These are phyloP conservation scores for Phytophthora aleatoria DNA, from an alignment of 352 stramenopile species.

Conservation along the genomic window DNA sequence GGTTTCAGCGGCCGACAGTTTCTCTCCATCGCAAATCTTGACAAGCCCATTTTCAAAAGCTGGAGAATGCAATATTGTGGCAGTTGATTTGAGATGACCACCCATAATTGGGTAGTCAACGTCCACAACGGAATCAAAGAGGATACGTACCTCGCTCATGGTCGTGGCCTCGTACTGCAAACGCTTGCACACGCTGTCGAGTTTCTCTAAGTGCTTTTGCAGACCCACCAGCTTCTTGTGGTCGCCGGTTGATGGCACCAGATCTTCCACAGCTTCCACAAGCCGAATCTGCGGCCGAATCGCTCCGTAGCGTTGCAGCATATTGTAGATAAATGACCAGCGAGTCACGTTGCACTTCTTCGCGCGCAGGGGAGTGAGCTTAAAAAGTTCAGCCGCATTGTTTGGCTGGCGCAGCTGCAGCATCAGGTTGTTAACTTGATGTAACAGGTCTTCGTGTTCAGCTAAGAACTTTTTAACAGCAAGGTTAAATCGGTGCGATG, in stretches of 20 bases:
- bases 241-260: not conserved
- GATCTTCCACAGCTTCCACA: not conserved
- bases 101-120: too few relatives aligned
- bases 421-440: not conserved
- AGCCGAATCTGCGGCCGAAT: not conserved
- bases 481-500: not conserved
- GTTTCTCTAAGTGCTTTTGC: constrained; percentile 6
- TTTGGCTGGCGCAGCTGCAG: not conserved
- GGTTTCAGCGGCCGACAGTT: not conserved
- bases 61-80: constrained; percentile 3
- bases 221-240: constrained; percentile 5
- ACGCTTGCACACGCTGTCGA: constrained; percentile 27
- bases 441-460: not conserved
- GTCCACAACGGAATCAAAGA: too few relatives aligned
- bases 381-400: too few relatives aligned
- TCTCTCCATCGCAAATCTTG: not conserved
- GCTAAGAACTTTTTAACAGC: not conserved
- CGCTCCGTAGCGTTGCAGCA: not conserved
- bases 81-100: too few relatives aligned
- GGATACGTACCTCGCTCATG: too few relatives aligned
- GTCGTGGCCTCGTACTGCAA: constrained; percentile 14
- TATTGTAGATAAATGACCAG: not conserved
- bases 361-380: too few relatives aligned
- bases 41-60: constrained; percentile 4
- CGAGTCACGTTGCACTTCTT: too few relatives aligned